Evolutionary conservation across 371 early-diverging fungal genomes (phyloP).

Genomic region (Rhizomucor pusillus): DNA sequence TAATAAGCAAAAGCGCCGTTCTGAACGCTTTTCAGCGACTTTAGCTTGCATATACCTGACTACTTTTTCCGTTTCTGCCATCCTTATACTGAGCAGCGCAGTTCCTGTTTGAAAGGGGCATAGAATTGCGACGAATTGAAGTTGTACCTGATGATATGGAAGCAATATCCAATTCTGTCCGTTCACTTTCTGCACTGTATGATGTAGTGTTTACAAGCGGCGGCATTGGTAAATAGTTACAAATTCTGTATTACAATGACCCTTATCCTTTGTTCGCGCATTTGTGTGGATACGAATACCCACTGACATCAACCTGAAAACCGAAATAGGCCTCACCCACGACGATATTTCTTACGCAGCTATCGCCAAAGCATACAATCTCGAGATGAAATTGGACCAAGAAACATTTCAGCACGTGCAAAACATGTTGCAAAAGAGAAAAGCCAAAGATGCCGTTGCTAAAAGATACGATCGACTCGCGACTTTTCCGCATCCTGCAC

Average conservation of each 20-base stretch:
- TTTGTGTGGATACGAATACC: no score
- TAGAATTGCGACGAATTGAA: conserved; percentile 54
- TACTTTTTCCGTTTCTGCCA: background rate
- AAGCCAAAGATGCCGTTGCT: conserved; percentile 8
- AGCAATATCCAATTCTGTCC: conserved; percentile 46
- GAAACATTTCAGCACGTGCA: conserved; percentile 53
- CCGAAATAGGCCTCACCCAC: conserved; percentile 50
- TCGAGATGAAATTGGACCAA: conserved; percentile 43
- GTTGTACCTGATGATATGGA: conserved; percentile 51
- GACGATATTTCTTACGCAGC: conserved; percentile 71
- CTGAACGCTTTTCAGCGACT: background rate
- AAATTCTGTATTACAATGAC: background rate
- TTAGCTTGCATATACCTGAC: background rate
- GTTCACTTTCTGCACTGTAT: conserved; percentile 38
- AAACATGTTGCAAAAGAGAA: conserved; percentile 13
- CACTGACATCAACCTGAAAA: background rate
- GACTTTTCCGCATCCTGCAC: conserved; percentile 47
- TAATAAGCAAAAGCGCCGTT: conserved; percentile 6
- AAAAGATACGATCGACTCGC: conserved; percentile 57
- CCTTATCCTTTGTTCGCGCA: background rate
- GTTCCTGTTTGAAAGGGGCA: conserved; percentile 53
- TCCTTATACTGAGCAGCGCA: conserved; percentile 34
- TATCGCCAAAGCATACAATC: conserved; percentile 60
- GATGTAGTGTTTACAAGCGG: conserved; percentile 68
- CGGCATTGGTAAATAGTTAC: conserved; percentile 50